Evolutionary conservation across 805 yeast species (phyloP), one percentile per base, ranked within the genome.

Genomic region (Candida argentea): DNA sequence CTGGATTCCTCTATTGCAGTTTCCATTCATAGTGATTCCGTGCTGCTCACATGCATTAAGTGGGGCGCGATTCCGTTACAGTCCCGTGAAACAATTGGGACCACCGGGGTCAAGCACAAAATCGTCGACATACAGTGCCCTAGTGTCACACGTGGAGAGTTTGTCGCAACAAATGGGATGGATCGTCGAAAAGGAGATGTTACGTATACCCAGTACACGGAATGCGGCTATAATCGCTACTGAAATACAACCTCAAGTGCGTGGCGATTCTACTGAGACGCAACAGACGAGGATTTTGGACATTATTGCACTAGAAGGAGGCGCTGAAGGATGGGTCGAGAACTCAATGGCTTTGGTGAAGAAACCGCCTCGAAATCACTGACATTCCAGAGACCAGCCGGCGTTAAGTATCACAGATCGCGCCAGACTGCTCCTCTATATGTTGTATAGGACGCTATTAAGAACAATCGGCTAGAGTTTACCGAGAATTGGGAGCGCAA

Each of bases 151-250:
- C 44, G 91, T 79, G 4, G 86, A 76, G 36, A 72, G 73, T 22
- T 42, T 86, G 14, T 73, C 95, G 0, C 46, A 47, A 11, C 48
- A 62, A 28, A 73, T 73, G 42, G 96, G 96, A 0, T 89, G 97
- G 97, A 56, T 66, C 9, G 80, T 77, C 2, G 79, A 84, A 43
- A 71, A 77, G 41, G 97, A 89, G 49, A 79, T 81, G 80, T 56
- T 89, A 25, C 66, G 97, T 33, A 89, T 89, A 14, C 97, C 97
- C 18, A 83, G 95, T 33, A 89, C 97, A 0, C 62, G 96, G 50
- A 89, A 89, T 46, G 85, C 93, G 1, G 96, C 96, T 0, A 58
- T 89, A 10, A 75, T 89, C 27, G 95, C 94, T 0, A 64, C 70
- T 29, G 53, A 61, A 20, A 53, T 44, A 28, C 48, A 46, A 21